These are phyloP conservation scores for Acanthamoeba royreba DNA, from an alignment of 208 protist genomes.

Conservation along the genomic window DNA sequence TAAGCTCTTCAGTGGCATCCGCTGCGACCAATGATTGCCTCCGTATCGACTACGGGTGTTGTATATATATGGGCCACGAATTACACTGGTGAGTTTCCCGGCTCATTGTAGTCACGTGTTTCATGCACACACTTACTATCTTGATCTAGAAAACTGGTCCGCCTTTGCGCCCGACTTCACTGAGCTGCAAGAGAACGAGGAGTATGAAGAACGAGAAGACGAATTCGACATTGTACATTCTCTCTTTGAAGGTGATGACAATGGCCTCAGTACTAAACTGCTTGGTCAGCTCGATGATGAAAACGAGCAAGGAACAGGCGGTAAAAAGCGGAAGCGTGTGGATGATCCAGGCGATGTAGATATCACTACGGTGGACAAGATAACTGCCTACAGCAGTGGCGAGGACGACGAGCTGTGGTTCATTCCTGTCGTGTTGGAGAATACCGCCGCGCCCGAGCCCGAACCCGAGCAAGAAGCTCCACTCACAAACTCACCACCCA, in stretches of 20 bases:
- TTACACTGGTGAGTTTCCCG: not conserved
- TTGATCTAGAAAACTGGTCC: constrained; percentile 71
- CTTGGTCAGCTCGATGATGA: not conserved
- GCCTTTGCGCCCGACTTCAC: constrained; percentile 80
- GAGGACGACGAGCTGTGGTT: constrained; percentile 42
- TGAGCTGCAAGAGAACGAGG: constrained; percentile 77
- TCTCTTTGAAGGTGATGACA: too few species aligned
- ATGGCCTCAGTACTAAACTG: too few species aligned
- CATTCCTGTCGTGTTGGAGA: not conserved
- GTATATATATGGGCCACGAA: constrained; percentile 45
- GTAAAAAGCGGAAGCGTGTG: not conserved
- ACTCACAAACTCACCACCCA: too few species aligned
- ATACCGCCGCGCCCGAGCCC: not conserved
- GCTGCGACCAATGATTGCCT: constrained; percentile 6
- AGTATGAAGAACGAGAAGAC: constrained; percentile 74
- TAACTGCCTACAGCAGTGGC: constrained; percentile 14
- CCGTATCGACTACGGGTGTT: not conserved
- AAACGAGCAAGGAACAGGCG: not conserved
- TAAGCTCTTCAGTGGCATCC: constrained; percentile 47
- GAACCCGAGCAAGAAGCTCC: not conserved
- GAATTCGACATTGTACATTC: constrained; percentile 69
- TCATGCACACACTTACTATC: not conserved
- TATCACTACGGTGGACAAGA: constrained; percentile 25
- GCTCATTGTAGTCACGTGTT: not conserved
- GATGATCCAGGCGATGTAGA: not conserved